Evolutionary conservation across 129 eudicot genomes (phyloP), one percentile per base, ranked within the genome.

Genomic region (Helianthus tuberosus): DNA sequence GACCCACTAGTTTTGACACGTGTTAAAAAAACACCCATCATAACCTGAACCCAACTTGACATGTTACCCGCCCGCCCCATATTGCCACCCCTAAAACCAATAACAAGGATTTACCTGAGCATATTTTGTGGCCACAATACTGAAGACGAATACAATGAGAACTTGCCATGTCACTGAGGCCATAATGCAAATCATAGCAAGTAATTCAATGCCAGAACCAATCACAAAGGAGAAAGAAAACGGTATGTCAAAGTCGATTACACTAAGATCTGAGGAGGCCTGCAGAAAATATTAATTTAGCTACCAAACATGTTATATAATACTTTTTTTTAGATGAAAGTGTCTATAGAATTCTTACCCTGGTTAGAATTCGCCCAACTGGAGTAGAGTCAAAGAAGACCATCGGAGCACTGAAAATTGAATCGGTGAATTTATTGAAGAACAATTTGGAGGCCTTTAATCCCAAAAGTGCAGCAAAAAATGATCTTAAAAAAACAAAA

Each of bases 101-200:
- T 68, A 58, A 47, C 14, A 0, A 39, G 38, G 29, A 60, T 48
- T 74, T 70, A 80, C 97, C 91, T 88, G 93, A 66, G 79, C 62
- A 48, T 80, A 89, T 74, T 72, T 84, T 29, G 93, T 47, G 53
- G 89, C 88, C 6, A 83, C 77, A 1, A 80, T 69, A 66, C 88
- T 81, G 8, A 86, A 68, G 57, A 80, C 64, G 66, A 83, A 96
- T 55, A 91, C 89, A 47, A 91, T 74, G 71, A 89, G 86, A 75
- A 91, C 96, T 72, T 84, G 92, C 92, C 97, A 91, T 20, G 97
- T 91, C 25, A 88, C 96, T 11, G 90, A 86, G 47, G 90, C 92
- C 97, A 91, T 86, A 50, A 91, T 83, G 41, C 27, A 54, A 62
- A 89, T 82, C 47, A 58, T 86, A 46, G 66, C 72, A 13, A 86